Base-by-base conservation (phyloP, 768 basidiomycete species). In the Xerocomellus dryophilus region DNA sequence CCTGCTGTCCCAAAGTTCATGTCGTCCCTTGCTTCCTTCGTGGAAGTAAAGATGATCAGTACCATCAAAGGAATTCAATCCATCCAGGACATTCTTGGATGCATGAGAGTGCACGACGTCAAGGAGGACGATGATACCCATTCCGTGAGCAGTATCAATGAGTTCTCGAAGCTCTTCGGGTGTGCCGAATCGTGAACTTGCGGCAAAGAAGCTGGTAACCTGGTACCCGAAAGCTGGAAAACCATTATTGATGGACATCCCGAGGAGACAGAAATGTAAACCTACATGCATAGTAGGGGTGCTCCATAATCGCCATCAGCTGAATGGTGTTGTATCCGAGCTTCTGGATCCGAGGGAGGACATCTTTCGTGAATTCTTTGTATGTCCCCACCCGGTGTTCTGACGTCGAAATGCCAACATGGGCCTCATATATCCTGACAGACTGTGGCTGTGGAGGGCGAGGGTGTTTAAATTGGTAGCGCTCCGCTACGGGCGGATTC, bases 41-140 rank as follows among this genome's bases (percentile, higher is more conserved):
- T 98, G 97, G 81, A 99, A 99, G 75, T 98, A 99, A 31, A 83
- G 83, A 69, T 98, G 93, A 71, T 98, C 97, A 4, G 90, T 86
- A n/a, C 97, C 97, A 63, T 99, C 97, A 65, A 97, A 99, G 66
- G 84, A 78, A 70, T 98, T 99, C 47, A 99, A 73, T 36, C 97
- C 97, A 65, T 99, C 97, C 41, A 93, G 78, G 35, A 96, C 86
- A 66, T 99, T 99, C 74, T 98, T 99, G 78, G 88, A 94, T 4
- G 97, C 96, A 73, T 99, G 97, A 17, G 93, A 97, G 73, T 99
- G 97, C 0, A 99, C 96, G 48, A 99, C 83, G 65, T 99, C 97
- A 44, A 99, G 84, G 43, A 99, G 85, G 38, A 99, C 92, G 3
- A 89, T 88, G 54, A 99, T 73, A 7, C 94, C 96, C 81, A 98